These are phyloP conservation scores for Hypseocharis bilobata DNA, from an alignment of 441 rosid species.

Conservation along the genomic window DNA sequence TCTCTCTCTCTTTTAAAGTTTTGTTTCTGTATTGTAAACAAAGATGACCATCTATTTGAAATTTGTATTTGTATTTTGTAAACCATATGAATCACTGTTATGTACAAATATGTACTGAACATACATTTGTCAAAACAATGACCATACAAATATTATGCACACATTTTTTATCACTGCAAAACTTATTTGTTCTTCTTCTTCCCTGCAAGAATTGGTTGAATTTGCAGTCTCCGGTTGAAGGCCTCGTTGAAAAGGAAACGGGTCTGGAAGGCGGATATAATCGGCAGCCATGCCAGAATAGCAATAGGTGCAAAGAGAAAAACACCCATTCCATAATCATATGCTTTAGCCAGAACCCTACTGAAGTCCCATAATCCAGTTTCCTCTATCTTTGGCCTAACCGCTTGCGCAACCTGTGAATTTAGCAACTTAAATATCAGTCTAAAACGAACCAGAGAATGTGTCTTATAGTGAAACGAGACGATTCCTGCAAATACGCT, in stretches of 20 bases:
- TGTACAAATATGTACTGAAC: slow-evolving; percentile 5
- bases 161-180: too few relatives aligned
- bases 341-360: slow-evolving; percentile 64
- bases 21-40: background rate
- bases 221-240: slow-evolving; percentile 67
- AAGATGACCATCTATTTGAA: too few relatives aligned
- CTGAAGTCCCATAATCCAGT: slow-evolving; percentile 70
- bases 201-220: slow-evolving; percentile 80
- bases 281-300: slow-evolving; percentile 84
- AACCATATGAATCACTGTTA: slow-evolving; percentile 9
- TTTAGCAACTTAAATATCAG: background rate
- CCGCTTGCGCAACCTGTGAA: slow-evolving; percentile 91
- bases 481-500: slow-evolving; percentile 7
- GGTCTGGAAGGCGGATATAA: slow-evolving; percentile 79
- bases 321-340: slow-evolving; percentile 90
- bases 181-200: slow-evolving; percentile 47
- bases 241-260: slow-evolving; percentile 89
- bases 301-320: slow-evolving; percentile 77
- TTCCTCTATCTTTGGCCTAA: slow-evolving; percentile 62
- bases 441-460: background rate
- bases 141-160: background rate
- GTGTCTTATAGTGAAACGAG: background rate
- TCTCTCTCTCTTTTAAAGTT: too few relatives aligned
- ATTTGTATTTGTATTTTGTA: background rate
- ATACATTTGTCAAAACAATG: background rate